These are phyloP conservation scores for Scenedesmus sp. DNA, from an alignment of 163 green algal genomes.

Conservation along the genomic window DNA sequence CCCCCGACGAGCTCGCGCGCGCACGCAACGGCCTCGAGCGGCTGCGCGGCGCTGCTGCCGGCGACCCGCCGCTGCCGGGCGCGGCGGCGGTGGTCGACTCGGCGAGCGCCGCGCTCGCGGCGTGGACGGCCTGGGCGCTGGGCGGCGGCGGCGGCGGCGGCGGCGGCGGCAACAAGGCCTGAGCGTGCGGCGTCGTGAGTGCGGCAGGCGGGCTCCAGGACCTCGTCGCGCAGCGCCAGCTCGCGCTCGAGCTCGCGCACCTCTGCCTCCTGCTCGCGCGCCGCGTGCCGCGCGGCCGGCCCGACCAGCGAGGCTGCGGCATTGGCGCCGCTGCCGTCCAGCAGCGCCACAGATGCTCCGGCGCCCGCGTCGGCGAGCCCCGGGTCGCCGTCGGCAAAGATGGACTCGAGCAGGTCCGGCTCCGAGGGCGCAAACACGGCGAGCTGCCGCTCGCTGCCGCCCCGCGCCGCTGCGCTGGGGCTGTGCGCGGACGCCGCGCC, in stretches of 20 bases:
- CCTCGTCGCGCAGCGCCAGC: conserved; percentile 63
- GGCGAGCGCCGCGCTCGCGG: no score
- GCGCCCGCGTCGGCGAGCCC: no score
- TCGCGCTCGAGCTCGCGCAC: conserved; percentile 59
- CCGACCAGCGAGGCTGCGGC: conserved; percentile 10
- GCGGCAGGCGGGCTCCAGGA: conserved; percentile 67
- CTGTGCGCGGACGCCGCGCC: not conserved
- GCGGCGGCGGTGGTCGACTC: no score
- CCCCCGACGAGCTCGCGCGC: conserved; percentile 61
- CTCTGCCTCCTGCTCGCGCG: conserved; percentile 44
- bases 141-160: no score
- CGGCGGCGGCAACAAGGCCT: no score
- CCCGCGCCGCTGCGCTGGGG: not conserved
- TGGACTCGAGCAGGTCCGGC: no score
- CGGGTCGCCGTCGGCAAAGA: not conserved
- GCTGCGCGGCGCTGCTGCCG: no score
- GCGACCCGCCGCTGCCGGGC: no score
- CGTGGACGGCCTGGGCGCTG: no score
- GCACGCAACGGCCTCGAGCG: no score
- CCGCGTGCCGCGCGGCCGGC: conserved; percentile 25
- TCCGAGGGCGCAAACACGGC: no score
- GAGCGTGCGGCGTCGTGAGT: no score
- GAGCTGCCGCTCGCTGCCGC: not conserved
- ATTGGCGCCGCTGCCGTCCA: not conserved
- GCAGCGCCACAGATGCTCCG: conserved; percentile 11